Base-by-base conservation (phyloP, 805 yeast species). In the Spathaspora hagerdaliae region DNA sequence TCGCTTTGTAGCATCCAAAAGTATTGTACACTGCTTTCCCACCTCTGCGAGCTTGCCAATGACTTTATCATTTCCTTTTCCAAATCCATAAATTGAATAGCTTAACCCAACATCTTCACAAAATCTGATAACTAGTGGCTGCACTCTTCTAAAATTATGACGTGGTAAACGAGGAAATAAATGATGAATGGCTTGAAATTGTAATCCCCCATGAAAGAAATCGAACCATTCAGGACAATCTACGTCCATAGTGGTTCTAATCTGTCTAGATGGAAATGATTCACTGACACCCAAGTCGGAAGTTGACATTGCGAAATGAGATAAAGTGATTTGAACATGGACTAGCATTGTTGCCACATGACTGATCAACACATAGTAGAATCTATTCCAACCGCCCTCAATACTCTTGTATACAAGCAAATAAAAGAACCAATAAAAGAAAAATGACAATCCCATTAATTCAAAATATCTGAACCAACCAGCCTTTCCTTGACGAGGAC, bases 251-350 rank as follows among this genome's bases (percentile, higher is more conserved):
- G 96, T 89, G 1, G 97, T 90, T 55, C 97, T 75, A 2, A 89
- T 59, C 65, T 89, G 96, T 51, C 94, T 76, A 49, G 85, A 82
- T 0, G 83, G 79, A 58, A 89, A 89, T 7, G 89, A 75, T 61
- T 89, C 97, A 37, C 83, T 76, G 7, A 80, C 77, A 1, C 96
- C 96, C 13, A 89, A 67, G 58, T 89, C 96, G 5, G 94, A 76
- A 0, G 96, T 90, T 1, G 96, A 86, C 96, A 89, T 90, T 33
- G 96, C 96, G 69, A 89, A 89, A 62, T 89, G 97, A 11, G 91
- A 83, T 37, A 89, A 73, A 0, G 96, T 87, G 64, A 89, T 89
- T 61, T 90, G 96, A 31, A 89, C 96, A 63, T 89, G 97, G n/a
- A 89, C 92, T 34, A 91, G 75, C 95, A 88, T 87, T 2, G 96